phyloP scores from a whole-genome alignment of 345 rosid species.

The Lumnitzera littorea region DNA sequence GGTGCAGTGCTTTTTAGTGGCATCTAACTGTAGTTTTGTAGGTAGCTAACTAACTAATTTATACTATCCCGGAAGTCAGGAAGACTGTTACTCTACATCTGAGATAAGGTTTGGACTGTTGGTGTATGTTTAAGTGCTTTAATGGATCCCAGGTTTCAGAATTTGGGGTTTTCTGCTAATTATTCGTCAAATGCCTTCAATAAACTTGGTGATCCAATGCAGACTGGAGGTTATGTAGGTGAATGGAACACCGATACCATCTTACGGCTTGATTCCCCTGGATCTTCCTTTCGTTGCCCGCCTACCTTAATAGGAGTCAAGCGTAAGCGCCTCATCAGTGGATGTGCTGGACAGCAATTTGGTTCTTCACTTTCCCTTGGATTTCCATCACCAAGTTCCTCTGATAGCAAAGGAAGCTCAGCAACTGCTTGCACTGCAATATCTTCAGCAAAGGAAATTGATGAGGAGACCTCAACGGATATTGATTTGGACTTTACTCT shows the following conservation, averaged over 20 bases:
- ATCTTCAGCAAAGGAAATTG: slow-evolving; percentile 79
- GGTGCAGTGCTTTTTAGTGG: slow-evolving; percentile 43
- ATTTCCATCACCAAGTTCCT: slow-evolving; percentile 69
- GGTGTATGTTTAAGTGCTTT: slow-evolving; percentile 19
- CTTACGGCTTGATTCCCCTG: slow-evolving; percentile 66
- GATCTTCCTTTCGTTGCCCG: slow-evolving; percentile 31
- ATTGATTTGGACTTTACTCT: slow-evolving; percentile 74
- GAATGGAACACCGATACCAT: slow-evolving; percentile 46
- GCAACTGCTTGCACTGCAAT: slow-evolving; percentile 62
- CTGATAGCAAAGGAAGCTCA: slow-evolving; percentile 88
- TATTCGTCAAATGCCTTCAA: slow-evolving; percentile 46
- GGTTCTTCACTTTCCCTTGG: slow-evolving; percentile 74
- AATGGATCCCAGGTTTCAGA: slow-evolving; percentile 55
- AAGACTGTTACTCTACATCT: slow-evolving; percentile 24
- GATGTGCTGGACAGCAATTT: slow-evolving; percentile 31
- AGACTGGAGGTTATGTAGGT: slow-evolving; percentile 26
- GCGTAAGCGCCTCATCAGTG: slow-evolving; percentile 52
- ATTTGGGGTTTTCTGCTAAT: slow-evolving; percentile 39
- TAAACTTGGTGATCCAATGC: slow-evolving; percentile 44
- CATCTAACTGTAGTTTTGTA: slow-evolving; percentile 57
- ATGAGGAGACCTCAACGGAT: slow-evolving; percentile 80
- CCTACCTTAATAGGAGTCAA: slow-evolving; percentile 47
- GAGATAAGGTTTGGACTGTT: slow-evolving; percentile 38
- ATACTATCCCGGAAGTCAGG: slow-evolving; percentile 58
- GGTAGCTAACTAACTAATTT: slow-evolving; percentile 19